Conservation (phyloP, 345 rosid species). For the Syzygium aqueum region DNA sequence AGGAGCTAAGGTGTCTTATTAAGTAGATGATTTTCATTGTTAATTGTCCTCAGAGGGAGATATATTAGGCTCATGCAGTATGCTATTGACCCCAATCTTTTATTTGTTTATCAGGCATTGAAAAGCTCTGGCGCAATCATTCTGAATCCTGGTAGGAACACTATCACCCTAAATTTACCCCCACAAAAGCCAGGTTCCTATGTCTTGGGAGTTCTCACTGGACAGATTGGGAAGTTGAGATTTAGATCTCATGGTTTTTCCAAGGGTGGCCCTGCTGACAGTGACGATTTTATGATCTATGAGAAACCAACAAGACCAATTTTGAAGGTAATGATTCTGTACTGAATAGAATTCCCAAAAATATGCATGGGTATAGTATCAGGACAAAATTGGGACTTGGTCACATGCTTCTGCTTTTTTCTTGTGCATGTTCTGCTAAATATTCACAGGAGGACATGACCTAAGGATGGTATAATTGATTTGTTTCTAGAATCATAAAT, state of each 20-base stretch:
- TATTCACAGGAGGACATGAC: background rate
- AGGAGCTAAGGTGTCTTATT: constrained; percentile 65
- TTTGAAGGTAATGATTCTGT: constrained; percentile 53
- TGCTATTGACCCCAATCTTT: background rate
- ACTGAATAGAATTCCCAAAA: constrained; percentile 1
- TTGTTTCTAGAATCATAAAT: background rate
- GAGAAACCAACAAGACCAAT: constrained; percentile 93
- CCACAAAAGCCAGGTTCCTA: constrained; percentile 94
- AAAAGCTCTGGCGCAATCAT: constrained; percentile 64
- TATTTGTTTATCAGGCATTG: constrained; percentile 55
- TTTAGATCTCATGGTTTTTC: constrained; percentile 96
- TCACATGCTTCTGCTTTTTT: background rate
- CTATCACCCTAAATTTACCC: constrained; percentile 60
- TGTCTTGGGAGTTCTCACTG: constrained; percentile 90
- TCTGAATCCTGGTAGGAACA: constrained; percentile 69
- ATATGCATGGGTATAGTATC: background rate
- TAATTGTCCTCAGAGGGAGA: background rate
- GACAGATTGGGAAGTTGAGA: constrained; percentile 88
- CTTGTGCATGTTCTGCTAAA: background rate
- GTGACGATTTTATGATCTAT: constrained; percentile 93
- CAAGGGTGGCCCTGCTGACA: constrained; percentile 91
- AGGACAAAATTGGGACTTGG: background rate
- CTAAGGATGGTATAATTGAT: background rate
- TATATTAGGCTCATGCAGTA: background rate
- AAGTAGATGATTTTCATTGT: background rate